These are phyloP conservation scores for Pyrus bretschneideri DNA, from an alignment of 306 rosid genomes.

Conservation along the genomic window DNA sequence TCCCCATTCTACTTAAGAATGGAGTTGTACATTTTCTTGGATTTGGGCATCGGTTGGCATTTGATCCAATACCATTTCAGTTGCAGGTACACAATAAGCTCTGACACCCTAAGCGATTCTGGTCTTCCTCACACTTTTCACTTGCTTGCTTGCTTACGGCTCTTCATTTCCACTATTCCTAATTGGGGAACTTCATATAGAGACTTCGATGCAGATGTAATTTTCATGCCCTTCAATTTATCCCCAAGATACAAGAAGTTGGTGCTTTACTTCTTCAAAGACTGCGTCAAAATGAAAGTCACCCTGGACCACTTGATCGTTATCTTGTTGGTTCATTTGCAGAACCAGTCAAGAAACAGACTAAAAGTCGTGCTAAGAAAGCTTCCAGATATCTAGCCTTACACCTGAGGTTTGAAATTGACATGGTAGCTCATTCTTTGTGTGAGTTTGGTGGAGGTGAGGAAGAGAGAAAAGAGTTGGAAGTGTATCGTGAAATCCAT, in stretches of 20 bases:
- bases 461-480: slow-evolving; percentile 77
- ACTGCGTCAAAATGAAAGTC: slow-evolving; percentile 52
- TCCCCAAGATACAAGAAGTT: slow-evolving; percentile 83
- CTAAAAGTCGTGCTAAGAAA: slow-evolving; percentile 39
- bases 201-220: slow-evolving; percentile 99
- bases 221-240: slow-evolving; percentile 89
- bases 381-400: slow-evolving; percentile 77
- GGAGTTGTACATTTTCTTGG: slow-evolving; percentile 82
- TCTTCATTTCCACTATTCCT: slow-evolving; percentile 46
- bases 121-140: slow-evolving; percentile 8
- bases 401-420: slow-evolving; percentile 97
- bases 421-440: slow-evolving; percentile 96
- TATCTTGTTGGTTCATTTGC: slow-evolving; percentile 66
- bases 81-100: slow-evolving; percentile 61
- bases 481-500: slow-evolving; percentile 84
- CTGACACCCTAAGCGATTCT: slow-evolving; percentile 12
- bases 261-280: slow-evolving; percentile 88
- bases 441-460: slow-evolving; percentile 98
- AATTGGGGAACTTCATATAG: slow-evolving; percentile 84
- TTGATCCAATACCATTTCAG: slow-evolving; percentile 80
- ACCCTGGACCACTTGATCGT: slow-evolving; percentile 59
- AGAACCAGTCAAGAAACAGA: slow-evolving; percentile 29
- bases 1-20: slow-evolving; percentile 73
- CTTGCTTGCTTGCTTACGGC: slow-evolving; percentile 16
- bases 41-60: slow-evolving; percentile 95